These are phyloP conservation scores for Austroboletus festivus DNA, from an alignment of 768 basidiomycete genomes.

Conservation along the genomic window DNA sequence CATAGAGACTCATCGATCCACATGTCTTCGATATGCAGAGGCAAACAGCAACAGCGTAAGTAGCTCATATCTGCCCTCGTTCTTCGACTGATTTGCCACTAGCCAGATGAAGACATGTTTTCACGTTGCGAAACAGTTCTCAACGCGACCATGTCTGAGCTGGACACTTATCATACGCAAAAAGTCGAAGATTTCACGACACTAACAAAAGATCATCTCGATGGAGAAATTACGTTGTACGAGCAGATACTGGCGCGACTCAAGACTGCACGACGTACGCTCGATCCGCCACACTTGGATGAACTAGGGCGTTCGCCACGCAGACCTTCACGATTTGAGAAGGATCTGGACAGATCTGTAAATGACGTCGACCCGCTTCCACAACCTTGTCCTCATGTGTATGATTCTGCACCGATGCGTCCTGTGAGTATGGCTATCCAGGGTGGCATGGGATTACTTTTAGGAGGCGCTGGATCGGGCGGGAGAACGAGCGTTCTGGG, in stretches of 20 bases:
- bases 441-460: conserved; percentile 63
- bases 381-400: conserved; percentile 79
- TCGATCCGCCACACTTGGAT: conserved; percentile 48
- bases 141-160: conserved; percentile 86
- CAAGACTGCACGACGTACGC: conserved; percentile 50
- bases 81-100: conserved; percentile 6
- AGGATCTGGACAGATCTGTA: conserved; percentile 60
- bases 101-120: conserved; percentile 64
- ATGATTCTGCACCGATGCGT: conserved; percentile 70
- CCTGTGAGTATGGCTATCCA: conserved; percentile 74
- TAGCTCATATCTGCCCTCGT: background rate
- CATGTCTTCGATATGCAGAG: conserved; percentile 62
- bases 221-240: conserved; percentile 73
- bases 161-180: conserved; percentile 75
- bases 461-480: conserved; percentile 37
- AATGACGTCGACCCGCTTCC: conserved; percentile 43
- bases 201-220: conserved; percentile 64
- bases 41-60: conserved; percentile 36
- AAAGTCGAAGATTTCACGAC: conserved; percentile 66
- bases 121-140: conserved; percentile 84
- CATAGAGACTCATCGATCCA: conserved; percentile 71
- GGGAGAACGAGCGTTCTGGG: conserved; percentile 57
- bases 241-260: conserved; percentile 68
- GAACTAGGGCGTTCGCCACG: conserved; percentile 49
- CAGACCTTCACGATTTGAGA: conserved; percentile 72